Evolutionary conservation across 2,329 filamentous ascomycete genomes (phyloP).

Genomic region (Plectosphaerella cucumerina): DNA sequence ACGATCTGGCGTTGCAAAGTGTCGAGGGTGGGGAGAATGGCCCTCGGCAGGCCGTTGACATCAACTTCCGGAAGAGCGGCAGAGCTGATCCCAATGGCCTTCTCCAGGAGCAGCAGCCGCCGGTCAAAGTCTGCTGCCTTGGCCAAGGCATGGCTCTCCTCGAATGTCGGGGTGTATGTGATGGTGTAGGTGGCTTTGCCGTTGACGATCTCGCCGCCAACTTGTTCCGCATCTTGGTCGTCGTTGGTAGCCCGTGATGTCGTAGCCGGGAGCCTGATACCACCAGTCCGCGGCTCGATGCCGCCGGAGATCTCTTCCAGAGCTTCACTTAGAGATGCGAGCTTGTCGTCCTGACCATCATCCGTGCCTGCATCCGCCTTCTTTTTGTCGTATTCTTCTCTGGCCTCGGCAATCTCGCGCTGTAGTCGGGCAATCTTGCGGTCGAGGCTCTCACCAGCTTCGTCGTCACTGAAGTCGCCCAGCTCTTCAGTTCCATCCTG

Average conservation of each 20-base stretch:
- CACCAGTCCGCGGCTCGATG: conserved; percentile 16
- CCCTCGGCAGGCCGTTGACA: conserved; percentile 52
- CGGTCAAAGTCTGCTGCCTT: conserved; percentile 86
- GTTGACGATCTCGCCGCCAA: neutral
- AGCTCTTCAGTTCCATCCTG: conserved; percentile 62
- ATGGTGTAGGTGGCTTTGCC: conserved; percentile 52
- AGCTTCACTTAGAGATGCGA: conserved; percentile 66
- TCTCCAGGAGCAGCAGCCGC: conserved; percentile 74
- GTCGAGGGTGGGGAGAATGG: conserved; percentile 79
- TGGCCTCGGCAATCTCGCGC: conserved; percentile 75
- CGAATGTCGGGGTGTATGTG: conserved; percentile 60
- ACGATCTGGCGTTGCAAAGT: conserved; percentile 76
- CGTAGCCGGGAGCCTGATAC: neutral
- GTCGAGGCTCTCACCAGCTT: conserved; percentile 69
- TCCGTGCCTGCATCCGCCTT: conserved; percentile 31
- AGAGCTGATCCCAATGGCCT: conserved; percentile 72
- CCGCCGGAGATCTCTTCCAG: conserved; percentile 59
- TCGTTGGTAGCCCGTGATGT: too few relatives aligned
- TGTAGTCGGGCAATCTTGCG: conserved; percentile 77
- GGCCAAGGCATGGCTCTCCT: conserved; percentile 66
- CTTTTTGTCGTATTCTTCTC: conserved; percentile 54
- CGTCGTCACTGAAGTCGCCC: conserved; percentile 72
- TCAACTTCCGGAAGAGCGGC: conserved; percentile 61
- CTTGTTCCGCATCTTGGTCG: too few relatives aligned
- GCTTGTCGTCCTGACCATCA: conserved; percentile 45